Evolutionary conservation across 2,329 filamentous ascomycete genomes (phyloP).

Genomic region (Bisporella sp.): DNA sequence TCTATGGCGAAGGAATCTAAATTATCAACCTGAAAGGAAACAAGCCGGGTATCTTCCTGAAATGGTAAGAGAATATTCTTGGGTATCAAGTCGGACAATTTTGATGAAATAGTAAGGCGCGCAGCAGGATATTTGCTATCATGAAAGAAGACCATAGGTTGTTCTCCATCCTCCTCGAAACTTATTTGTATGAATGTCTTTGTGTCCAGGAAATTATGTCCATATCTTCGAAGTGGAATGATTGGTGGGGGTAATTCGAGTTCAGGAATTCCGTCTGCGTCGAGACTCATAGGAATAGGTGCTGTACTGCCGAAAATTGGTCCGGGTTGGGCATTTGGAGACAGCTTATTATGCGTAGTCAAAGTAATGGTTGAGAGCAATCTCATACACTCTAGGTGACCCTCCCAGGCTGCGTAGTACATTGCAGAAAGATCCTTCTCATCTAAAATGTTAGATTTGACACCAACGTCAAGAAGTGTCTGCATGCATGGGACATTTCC

Average conservation of each 20-base stretch:
- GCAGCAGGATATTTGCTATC: constrained; percentile 94
- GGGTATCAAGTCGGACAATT: constrained; percentile 90
- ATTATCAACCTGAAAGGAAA: constrained; percentile 95
- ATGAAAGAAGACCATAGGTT: constrained; percentile 89
- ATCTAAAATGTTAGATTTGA: constrained; percentile 72
- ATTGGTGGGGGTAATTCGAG: constrained; percentile 92
- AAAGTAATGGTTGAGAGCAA: constrained; percentile 55
- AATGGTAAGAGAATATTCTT: constrained; percentile 94
- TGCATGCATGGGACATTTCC: constrained; percentile 86
- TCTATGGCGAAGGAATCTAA: constrained; percentile 89
- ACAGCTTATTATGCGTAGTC: constrained; percentile 4
- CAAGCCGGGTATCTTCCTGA: constrained; percentile 87
- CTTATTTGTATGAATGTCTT: constrained; percentile 93
- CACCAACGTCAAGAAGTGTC: constrained; percentile 71
- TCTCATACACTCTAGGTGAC: constrained; percentile 89
- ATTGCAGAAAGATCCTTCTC: constrained; percentile 91
- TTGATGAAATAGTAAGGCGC: constrained; percentile 91
- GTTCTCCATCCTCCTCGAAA: constrained; percentile 70
- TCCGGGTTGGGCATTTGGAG: constrained; percentile 25
- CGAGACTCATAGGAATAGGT: constrained; percentile 58
- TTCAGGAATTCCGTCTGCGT: constrained; percentile 83
- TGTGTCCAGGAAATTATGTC: constrained; percentile 96
- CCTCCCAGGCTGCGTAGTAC: constrained; percentile 99
- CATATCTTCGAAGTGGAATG: constrained; percentile 88
- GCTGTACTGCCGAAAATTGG: constrained; percentile 22